A percentile compares a stretch with the other conserved stretches of the same genome.
Evolutionary conservation across 1,139 yeast species (phyloP).

Genomic region (Sugiyamaella neomexicana): DNA sequence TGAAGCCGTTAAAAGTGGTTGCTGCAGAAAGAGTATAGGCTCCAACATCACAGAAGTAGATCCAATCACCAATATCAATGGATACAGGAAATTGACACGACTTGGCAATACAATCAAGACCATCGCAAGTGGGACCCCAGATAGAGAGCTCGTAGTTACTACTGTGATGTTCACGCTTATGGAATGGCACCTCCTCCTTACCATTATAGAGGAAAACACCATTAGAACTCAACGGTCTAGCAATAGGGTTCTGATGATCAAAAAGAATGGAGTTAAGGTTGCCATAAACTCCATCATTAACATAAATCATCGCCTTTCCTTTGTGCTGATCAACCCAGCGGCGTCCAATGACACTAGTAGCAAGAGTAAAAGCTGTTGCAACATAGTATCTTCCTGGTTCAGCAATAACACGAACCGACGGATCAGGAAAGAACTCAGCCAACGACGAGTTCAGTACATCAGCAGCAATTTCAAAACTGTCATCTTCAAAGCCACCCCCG

Average conservation of each 20-base stretch:
- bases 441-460: conserved; percentile 57
- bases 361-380: conserved; percentile 82
- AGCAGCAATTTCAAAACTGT: conserved; percentile 64
- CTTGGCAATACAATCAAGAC: conserved; percentile 77
- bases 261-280: conserved; percentile 90
- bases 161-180: conserved; percentile 19
- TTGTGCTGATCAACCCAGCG: conserved; percentile 46
- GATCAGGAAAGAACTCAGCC: conserved; percentile 50
- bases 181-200: conserved; percentile 23
- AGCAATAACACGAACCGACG: conserved; percentile 64
- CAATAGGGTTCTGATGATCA: conserved; percentile 83
- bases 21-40: conserved; percentile 95
- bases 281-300: conserved; percentile 95
- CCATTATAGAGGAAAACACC: conserved; percentile 48
- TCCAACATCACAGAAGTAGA: conserved; percentile 79
- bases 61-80: conserved; percentile 87
- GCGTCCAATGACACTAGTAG: conserved; percentile 80
- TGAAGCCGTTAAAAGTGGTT: conserved; percentile 83
- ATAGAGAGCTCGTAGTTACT: conserved; percentile 51
- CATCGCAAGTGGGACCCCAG: conserved; percentile 99
- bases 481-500: conserved; percentile 89
- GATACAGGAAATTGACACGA: conserved; percentile 55
- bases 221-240: conserved; percentile 59
- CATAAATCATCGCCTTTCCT: conserved; percentile 56
- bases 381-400: conserved; percentile 95